A percentile compares a stretch with the other conserved stretches of the same genome.
Evolutionary conservation across 176 grass and related monocot genomes (phyloP).

Genomic region (Triticum timopheevii): DNA sequence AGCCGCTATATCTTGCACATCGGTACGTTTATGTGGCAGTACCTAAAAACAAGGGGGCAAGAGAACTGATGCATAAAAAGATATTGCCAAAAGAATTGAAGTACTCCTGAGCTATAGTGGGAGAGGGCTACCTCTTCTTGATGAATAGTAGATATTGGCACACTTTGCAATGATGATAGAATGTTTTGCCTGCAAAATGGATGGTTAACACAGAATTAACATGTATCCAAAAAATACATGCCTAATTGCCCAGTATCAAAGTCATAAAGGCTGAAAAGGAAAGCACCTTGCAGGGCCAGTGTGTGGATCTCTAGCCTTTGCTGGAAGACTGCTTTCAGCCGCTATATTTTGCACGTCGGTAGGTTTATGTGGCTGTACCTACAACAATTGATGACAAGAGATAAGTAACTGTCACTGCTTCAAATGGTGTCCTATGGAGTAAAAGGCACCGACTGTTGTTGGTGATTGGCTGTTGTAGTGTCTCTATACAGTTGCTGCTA

Average conservation of each 20-base stretch:
- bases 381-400: neutral
- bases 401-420: neutral
- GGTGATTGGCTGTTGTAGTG: neutral
- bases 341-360: conserved; percentile 23
- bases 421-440: neutral
- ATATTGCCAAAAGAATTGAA: neutral
- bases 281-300: conserved; percentile 36
- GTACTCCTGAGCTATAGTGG: neutral
- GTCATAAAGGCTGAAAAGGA: neutral
- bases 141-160: neutral
- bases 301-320: conserved; percentile 21
- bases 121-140: conserved; percentile 11
- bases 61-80: neutral
- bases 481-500: neutral
- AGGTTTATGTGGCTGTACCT: neutral
- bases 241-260: conserved; percentile 17
- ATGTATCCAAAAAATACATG: conserved; percentile 9
- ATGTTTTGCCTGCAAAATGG: conserved; percentile 37
- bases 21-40: neutral
- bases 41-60: neutral
- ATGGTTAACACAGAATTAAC: conserved; percentile 20
- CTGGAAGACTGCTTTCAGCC: neutral
- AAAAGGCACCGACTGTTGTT: neutral
- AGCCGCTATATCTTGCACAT: conserved; percentile 11
- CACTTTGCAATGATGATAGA: conserved; percentile 24